phyloP scores from a whole-genome alignment of 805 yeast genomes.

The Zygosaccharomyces siamensis region DNA sequence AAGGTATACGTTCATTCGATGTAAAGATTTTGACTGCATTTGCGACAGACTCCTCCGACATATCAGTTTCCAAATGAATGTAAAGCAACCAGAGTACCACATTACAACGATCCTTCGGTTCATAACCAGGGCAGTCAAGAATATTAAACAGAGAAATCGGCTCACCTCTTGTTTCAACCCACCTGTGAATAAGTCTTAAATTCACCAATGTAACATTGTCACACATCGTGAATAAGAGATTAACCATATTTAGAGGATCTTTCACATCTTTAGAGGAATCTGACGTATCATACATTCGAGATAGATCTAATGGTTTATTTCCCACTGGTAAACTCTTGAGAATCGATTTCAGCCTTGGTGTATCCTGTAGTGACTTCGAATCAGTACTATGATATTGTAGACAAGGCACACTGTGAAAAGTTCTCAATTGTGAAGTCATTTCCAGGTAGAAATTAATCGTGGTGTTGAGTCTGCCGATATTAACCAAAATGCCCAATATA shows the following conservation, averaged over 20 bases:
- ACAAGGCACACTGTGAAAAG: conserved; percentile 90
- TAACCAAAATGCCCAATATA: conserved; percentile 79
- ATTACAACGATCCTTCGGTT: conserved; percentile 62
- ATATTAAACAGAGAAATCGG: conserved; percentile 62
- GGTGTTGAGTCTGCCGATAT: conserved; percentile 90
- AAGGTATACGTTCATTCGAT: conserved; percentile 13
- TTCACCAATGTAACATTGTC: conserved; percentile 55
- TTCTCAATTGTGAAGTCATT: conserved; percentile 88
- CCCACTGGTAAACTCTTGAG: conserved; percentile 46
- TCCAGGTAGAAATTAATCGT: conserved; percentile 92
- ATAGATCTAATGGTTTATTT: conserved; percentile 33
- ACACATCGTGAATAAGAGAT: conserved; percentile 68
- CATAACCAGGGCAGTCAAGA: conserved; percentile 55
- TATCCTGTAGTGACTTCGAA: conserved; percentile 84
- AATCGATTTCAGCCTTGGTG: conserved; percentile 87
- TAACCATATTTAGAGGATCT: conserved; percentile 58
- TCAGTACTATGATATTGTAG: conserved; percentile 49
- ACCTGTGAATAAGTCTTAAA: conserved; percentile 26
- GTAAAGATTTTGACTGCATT: conserved; percentile 23
- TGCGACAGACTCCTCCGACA: conserved; percentile 46
- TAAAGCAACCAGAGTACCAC: conserved; percentile 82
- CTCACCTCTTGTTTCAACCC: conserved; percentile 21
- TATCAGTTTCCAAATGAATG: conserved; percentile 70
- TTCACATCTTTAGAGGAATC: conserved; percentile 43
- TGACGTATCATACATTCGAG: conserved; percentile 67